Conservation (phyloP, 169 alveolate genomes). For the Eimeria acervulina region DNA sequence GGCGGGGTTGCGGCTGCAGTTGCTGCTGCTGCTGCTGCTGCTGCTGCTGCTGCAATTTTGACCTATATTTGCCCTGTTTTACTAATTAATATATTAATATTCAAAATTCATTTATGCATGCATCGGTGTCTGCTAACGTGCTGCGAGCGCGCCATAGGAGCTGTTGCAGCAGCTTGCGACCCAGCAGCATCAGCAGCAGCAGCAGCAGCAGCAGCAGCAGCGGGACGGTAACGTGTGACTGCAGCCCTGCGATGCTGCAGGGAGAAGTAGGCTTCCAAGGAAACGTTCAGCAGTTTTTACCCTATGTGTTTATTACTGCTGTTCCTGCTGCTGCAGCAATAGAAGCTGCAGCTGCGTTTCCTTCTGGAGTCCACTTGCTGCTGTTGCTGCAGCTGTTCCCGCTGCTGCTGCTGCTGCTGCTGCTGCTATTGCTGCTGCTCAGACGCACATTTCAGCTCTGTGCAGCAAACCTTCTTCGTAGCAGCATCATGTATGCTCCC, state of each 20-base stretch:
- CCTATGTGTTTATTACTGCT: not conserved
- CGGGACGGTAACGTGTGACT: not conserved
- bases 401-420: conserved; percentile 30
- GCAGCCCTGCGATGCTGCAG: conserved; percentile 4
- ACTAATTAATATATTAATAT: not conserved
- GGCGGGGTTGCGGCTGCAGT: conserved; percentile 12
- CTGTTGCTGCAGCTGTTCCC: conserved; percentile 20
- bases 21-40: conserved; percentile 53
- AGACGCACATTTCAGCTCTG: too few relatives aligned
- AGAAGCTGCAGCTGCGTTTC: not conserved
- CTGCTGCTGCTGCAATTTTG: not conserved
- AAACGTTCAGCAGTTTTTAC: not conserved
- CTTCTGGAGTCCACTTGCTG: conserved; percentile 8
- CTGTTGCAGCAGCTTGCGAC: not conserved
- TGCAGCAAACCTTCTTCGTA: too few relatives aligned
- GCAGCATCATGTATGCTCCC: too few relatives aligned
- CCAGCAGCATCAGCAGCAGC: conserved; percentile 28
- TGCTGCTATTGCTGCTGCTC: not conserved
- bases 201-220: conserved; percentile 39
- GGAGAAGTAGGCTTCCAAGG: not conserved
- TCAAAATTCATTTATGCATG: not conserved
- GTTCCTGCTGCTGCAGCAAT: conserved; percentile 38
- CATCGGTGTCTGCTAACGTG: not conserved
- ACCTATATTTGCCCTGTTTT: not conserved
- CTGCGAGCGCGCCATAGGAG: not conserved